Evolutionary conservation across 2,329 filamentous ascomycete genomes (phyloP).

Genomic region (Colletotrichum paranaense): DNA sequence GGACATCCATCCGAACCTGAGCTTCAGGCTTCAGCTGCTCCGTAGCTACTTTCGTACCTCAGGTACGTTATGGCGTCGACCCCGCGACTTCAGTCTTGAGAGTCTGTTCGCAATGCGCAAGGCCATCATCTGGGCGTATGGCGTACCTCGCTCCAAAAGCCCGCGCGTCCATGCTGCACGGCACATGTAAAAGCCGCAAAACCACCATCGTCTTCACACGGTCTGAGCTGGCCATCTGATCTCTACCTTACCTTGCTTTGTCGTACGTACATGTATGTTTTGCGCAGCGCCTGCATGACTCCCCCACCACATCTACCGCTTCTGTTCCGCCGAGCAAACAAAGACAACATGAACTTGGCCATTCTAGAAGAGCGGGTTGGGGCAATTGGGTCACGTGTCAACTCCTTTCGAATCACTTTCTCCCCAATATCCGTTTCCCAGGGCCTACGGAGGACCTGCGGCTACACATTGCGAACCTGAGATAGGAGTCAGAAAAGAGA

Average conservation of each 20-base stretch:
- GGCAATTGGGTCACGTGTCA: conserved; percentile 3
- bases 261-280: not conserved
- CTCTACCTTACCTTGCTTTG: not conserved
- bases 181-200: conserved; percentile 4
- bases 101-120: conserved; percentile 10
- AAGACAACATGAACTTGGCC: not conserved
- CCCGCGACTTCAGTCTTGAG: not conserved
- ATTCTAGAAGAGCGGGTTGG: conserved; percentile 13
- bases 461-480: not conserved
- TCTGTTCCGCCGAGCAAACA: conserved; percentile 10
- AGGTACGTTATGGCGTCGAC: not conserved
- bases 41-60: not conserved
- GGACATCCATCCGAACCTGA: not conserved
- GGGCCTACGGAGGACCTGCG: not conserved
- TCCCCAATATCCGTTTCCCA: not conserved
- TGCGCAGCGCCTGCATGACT: not conserved
- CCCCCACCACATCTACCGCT: not conserved
- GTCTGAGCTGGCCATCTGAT: conserved; percentile 9
- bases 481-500: conserved; percentile 16
- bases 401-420: not conserved
- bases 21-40: not conserved
- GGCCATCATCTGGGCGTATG: not conserved
- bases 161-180: conserved; percentile 2
- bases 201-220: conserved; percentile 8
- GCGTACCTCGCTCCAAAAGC: not conserved